A percentile compares a stretch with the other conserved stretches of the same genome.
Conservation (phyloP, 2,329 filamentous ascomycete genomes). For the Colletotrichum falcatum region DNA sequence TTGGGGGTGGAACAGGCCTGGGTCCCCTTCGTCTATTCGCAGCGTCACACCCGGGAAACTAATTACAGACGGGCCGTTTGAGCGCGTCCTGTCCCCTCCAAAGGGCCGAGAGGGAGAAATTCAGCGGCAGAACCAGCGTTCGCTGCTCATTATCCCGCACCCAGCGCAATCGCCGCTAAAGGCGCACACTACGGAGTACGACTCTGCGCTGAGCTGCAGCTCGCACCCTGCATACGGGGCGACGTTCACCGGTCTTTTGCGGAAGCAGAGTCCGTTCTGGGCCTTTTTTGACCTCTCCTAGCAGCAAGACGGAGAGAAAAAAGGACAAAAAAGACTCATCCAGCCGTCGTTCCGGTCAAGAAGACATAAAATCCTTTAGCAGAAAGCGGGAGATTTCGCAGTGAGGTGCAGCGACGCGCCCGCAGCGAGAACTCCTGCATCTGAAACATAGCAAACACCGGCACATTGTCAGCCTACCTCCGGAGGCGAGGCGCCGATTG, state of each 20-base stretch:
- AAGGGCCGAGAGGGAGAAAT: conserved; percentile 35
- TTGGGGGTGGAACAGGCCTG: conserved; percentile 32
- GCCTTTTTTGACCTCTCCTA: not conserved
- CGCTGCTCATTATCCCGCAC: conserved; percentile 8
- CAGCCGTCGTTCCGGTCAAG: conserved; percentile 18
- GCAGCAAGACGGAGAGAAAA: not conserved
- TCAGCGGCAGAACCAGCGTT: conserved; percentile 9
- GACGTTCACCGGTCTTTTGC: not conserved
- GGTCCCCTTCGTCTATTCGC: conserved; percentile 35
- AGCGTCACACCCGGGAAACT: conserved; percentile 40
- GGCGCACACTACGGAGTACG: not conserved
- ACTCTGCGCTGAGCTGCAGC: conserved; percentile 14
- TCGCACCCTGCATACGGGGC: conserved; percentile 16
- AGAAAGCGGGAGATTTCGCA: conserved; percentile 19
- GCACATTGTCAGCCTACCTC: conserved; percentile 25
- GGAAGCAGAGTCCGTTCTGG: conserved; percentile 11
- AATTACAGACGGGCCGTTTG: conserved; percentile 41
- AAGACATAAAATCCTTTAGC: not conserved
- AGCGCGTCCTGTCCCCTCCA: conserved; percentile 38
- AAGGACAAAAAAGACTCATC: not conserved
- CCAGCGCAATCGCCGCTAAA: not conserved
- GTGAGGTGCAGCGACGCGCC: conserved; percentile 28
- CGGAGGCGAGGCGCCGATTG: conserved; percentile 15
- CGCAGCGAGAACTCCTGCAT: conserved; percentile 16
- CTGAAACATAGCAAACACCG: not conserved